Conservation (phyloP, 2,329 filamentous ascomycete species). For the Fusarium buxicola region DNA sequence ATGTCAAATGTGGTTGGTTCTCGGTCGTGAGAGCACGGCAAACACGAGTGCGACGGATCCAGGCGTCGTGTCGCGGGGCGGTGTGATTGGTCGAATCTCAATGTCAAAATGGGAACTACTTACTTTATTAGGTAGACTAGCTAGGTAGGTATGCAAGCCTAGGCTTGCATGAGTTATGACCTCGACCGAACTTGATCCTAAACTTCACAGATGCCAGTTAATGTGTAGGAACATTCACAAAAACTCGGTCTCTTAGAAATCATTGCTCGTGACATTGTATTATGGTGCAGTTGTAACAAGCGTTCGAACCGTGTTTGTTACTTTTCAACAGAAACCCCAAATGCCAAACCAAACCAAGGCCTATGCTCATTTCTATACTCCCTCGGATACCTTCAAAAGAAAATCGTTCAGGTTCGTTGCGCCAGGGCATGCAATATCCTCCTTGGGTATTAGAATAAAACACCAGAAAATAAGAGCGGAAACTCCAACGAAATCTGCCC, state of each 20-base stretch:
- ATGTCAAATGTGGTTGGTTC: conserved; percentile 29
- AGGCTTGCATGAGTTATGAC: neutral
- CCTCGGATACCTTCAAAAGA: conserved; percentile 17
- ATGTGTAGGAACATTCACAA: conserved; percentile 1
- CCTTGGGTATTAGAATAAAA: conserved; percentile 42
- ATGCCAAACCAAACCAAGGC: conserved; percentile 30
- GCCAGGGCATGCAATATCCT: conserved; percentile 43
- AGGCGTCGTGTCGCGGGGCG: conserved; percentile 38
- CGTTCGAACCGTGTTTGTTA: conserved; percentile 25
- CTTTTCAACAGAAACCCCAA: conserved; percentile 32
- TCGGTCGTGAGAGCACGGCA: conserved; percentile 35
- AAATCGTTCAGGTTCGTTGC: conserved; percentile 30
- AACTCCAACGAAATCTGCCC: conserved; percentile 36
- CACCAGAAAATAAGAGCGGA: conserved; percentile 33
- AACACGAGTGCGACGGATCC: conserved; percentile 42
- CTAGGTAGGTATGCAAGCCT: conserved; percentile 12
- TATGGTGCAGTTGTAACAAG: conserved; percentile 31
- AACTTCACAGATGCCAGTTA: neutral
- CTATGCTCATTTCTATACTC: conserved; percentile 33
- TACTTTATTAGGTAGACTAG: too few species aligned
- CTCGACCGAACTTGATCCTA: neutral
- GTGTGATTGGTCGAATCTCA: conserved; percentile 36
- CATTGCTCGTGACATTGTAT: conserved; percentile 38
- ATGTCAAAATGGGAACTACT: conserved; percentile 29
- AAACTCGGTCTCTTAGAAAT: conserved; percentile 12